Base-by-base conservation (phyloP, 2,329 filamentous ascomycete genomes). In the Xylaria sp. region DNA sequence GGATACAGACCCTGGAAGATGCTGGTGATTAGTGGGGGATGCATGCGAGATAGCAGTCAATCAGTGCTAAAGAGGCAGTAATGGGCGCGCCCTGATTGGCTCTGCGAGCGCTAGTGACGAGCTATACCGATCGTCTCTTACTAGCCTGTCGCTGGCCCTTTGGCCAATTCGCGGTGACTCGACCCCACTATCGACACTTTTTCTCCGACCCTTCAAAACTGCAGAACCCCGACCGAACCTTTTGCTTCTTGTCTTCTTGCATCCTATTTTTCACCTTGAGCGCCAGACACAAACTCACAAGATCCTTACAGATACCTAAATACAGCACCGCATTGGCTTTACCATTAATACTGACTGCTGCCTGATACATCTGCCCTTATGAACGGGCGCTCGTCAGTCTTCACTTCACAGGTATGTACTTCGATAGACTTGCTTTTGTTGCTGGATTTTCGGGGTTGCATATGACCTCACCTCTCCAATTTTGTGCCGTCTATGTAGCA, bases 381-480 rank as follows among this genome's bases (percentile, higher is more conserved):
- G 91, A 91, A 90, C 91, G 91, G 91, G 86, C 90, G 90, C 87
- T 86, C 88, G 84, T 93, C 92, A 82, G 87, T 91, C 82, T 94
- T 93, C 86, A 94, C 92, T 84, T 94, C 91, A 83, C 92, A 94
- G 89, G 91, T 93, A 90, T 71, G 86, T 81, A 58, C 57, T 55
- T 34, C 61, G 66, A 39, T 45, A 58, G 53, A n/a, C 5, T 15
- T 13, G 7, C 12, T 65, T 53, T 61, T 5, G 36, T 53, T 23
- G 23, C 23, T 55, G 28, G 39, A 28, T 6, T 63, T 39, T 41
- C 7, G 34, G 30, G 60, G 52, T 61, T 61, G 28, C 46, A 52
- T 50, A 74, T 75, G 70, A 73, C 72, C 71, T 75, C 74, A 74
- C 67, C 63, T 62, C 56, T 59, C 61, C 65, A 63, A 65, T 52